These are phyloP conservation scores for Calvatia gigantea DNA, from an alignment of 768 basidiomycete species.

Conservation along the genomic window DNA sequence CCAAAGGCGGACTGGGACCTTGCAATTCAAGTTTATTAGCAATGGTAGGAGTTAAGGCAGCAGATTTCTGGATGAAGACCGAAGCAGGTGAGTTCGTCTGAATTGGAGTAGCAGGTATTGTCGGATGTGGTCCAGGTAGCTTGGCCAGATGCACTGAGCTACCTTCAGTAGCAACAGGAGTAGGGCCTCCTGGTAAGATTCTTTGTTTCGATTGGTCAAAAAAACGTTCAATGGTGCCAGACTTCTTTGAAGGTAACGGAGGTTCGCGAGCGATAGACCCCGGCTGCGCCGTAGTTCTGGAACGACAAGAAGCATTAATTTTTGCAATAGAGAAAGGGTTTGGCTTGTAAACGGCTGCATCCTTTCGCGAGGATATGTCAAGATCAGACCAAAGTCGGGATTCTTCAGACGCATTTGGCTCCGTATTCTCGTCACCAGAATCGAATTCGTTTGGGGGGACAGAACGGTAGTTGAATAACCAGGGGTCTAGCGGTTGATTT, in stretches of 20 bases:
- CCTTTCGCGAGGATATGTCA: constrained; percentile 58
- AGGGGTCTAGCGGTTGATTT: background rate
- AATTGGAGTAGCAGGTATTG: too few species aligned
- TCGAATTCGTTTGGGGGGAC: background rate
- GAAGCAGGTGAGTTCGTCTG: too few species aligned
- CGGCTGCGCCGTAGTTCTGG: background rate
- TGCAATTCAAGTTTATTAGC: too few species aligned
- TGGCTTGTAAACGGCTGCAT: constrained; percentile 61
- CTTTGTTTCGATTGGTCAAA: background rate
- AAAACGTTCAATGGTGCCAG: background rate
- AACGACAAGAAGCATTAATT: constrained; percentile 65
- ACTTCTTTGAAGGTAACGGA: background rate
- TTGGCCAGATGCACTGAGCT: too few species aligned
- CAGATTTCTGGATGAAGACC: too few species aligned
- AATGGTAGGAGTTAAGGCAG: too few species aligned
- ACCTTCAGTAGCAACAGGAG: too few species aligned
- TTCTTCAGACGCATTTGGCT: background rate
- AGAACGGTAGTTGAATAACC: constrained; percentile 6
- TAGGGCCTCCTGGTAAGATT: background rate
- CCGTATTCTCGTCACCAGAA: background rate
- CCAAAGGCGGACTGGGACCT: background rate
- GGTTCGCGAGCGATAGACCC: background rate
- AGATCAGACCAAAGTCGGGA: constrained; percentile 24
- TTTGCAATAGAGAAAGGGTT: constrained; percentile 83
- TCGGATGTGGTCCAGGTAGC: too few species aligned